Conservation (phyloP, 192 early-diverging fungal species). For the Coemansia sp. region DNA sequence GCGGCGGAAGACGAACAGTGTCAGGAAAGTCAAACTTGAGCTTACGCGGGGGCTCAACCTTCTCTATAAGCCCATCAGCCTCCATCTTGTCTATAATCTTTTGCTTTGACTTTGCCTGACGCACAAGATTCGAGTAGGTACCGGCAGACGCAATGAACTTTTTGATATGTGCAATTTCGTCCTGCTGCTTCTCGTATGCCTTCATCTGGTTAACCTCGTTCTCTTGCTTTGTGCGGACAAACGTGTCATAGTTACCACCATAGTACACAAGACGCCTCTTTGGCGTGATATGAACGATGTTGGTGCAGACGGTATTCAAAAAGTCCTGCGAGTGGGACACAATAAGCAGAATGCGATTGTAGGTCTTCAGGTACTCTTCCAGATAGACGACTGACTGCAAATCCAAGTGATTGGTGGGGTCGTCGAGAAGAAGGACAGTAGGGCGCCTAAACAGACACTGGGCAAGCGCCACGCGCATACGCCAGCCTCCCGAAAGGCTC, state of each 20-base stretch:
- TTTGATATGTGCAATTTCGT: constrained; percentile 98
- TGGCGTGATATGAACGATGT: constrained; percentile 91
- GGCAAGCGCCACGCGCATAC: constrained; percentile 98
- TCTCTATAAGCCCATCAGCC: constrained; percentile 95
- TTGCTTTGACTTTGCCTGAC: constrained; percentile 98
- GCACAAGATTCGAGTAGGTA: constrained; percentile 99
- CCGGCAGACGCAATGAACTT: constrained; percentile 98
- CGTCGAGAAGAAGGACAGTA: constrained; percentile 88
- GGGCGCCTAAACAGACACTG: constrained; percentile 93
- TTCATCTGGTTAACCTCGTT: constrained; percentile 99
- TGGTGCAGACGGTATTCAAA: constrained; percentile 91
- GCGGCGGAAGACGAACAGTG: constrained; percentile 87
- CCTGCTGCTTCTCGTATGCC: constrained; percentile 99
- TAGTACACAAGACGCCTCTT: constrained; percentile 93
- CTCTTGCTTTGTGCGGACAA: constrained; percentile 92
- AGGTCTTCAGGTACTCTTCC: constrained; percentile 75
- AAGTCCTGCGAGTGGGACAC: constrained; percentile 97
- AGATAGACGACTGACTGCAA: constrained; percentile 87
- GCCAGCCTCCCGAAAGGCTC: constrained; percentile 99
- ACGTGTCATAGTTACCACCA: constrained; percentile 96
- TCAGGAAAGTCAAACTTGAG: constrained; percentile 91
- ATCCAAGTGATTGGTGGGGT: constrained; percentile 93
- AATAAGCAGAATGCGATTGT: constrained; percentile 83
- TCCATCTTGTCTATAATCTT: constrained; percentile 99
- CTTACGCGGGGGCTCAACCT: constrained; percentile 73